These are phyloP conservation scores for Neonectria magnoliae DNA, from an alignment of 2,329 filamentous ascomycete genomes.

Conservation along the genomic window DNA sequence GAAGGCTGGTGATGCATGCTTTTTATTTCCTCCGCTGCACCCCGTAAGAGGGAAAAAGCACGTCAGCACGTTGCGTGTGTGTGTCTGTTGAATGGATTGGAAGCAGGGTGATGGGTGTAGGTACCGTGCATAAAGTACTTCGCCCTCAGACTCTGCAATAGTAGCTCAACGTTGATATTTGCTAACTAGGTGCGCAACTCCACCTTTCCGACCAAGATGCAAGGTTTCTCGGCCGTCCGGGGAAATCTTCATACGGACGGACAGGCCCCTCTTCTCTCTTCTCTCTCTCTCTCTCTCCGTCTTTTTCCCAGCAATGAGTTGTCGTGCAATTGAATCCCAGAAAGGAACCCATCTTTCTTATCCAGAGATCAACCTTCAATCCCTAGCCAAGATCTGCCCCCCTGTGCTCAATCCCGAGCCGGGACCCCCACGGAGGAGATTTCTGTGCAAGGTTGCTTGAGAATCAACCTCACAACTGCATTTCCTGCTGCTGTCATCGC, in stretches of 20 bases:
- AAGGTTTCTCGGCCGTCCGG: slow-evolving; percentile 11
- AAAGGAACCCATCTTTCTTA: slow-evolving; percentile 1
- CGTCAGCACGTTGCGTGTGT: not conserved
- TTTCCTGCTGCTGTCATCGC: not conserved
- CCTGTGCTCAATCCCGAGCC: slow-evolving; percentile 1
- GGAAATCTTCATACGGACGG: not conserved
- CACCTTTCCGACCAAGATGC: not conserved
- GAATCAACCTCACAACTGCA: not conserved
- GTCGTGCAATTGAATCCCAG: not conserved
- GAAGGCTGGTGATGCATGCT: not conserved
- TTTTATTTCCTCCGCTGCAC: not conserved
- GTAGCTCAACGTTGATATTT: not conserved
- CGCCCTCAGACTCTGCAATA: not conserved
- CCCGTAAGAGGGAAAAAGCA: not conserved
- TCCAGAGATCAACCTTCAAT: slow-evolving; percentile 3
- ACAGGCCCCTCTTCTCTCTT: not conserved
- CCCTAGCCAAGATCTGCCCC: slow-evolving; percentile 3
- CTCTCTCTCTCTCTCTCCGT: not conserved
- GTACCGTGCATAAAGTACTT: not conserved
- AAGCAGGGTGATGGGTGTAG: not conserved
- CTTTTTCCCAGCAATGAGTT: not conserved
- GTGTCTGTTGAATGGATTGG: not conserved
- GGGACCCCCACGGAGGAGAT: slow-evolving; percentile 3
- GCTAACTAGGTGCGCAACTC: not conserved
- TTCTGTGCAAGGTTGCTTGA: not conserved